Evolutionary conservation across 139 green algal genomes (phyloP), one percentile per base, ranked within the genome.

Genomic region (Pleodorina starrii): DNA sequence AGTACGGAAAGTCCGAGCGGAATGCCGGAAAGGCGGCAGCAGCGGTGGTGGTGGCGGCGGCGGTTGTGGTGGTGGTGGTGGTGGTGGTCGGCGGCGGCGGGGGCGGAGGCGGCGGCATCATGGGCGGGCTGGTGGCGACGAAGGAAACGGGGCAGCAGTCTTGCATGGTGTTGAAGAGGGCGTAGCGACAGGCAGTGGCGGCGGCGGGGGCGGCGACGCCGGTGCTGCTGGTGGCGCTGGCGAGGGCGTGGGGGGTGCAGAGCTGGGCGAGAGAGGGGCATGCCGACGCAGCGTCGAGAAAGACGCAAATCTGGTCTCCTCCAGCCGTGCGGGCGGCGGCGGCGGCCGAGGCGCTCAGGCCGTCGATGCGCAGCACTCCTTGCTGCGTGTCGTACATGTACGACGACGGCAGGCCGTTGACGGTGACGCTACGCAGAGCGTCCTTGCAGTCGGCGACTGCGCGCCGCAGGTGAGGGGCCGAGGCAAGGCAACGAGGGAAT

Each of bases 381-480:
- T 87, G 60, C 2, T 12, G 3, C 17, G 66, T 76, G 87, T 87
- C 86, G 87, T 54, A 91, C 87, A 87, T 77, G 54, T 71, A 87
- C 23, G 87, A 76, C 12, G 17, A 1, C 38, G 71, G 19, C 5
- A 12, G 32, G 48, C 78, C 78, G 68, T 87, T 69, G 12, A 91
- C 76, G 10, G 69, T 80, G 11, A 87, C 78, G 17, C 54, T 54
- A 17, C 38, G 44, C 25, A 91, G 2, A 0, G 81, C 83, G 17
- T 66, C 66, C 78, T 91, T 91, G 87, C 59, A 85, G 14, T 2
- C 36, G 63, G 40, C 11, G 2, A 74, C 85, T 90, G 73, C 54
- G 57, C 32, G 1, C 63, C 25, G 54, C 54, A 66, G 5, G 54
- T 25, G 29, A 66, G 29, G 29, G 54, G 54, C 5, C 7, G 9